Evolutionary conservation across 1,139 yeast species (phyloP).

Genomic region (Suhomyces taliae): DNA sequence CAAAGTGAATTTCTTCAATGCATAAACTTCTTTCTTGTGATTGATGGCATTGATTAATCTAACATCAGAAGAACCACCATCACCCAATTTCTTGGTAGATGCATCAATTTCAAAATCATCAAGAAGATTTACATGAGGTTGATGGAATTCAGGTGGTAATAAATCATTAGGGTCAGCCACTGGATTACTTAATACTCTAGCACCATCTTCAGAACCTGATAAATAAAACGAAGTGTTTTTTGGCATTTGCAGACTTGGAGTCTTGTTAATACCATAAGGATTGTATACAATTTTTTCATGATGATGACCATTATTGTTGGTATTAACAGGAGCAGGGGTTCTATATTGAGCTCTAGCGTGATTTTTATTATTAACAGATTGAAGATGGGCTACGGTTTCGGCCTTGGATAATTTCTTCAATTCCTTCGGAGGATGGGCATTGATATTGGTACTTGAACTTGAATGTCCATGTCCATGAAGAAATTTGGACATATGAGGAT

Average conservation of each 20-base stretch:
- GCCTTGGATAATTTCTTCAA: constrained; percentile 35
- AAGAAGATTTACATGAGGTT: constrained; percentile 50
- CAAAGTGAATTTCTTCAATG: constrained; percentile 66
- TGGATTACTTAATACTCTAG: constrained; percentile 58
- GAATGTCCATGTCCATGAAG: constrained; percentile 4
- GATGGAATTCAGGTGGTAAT: constrained; percentile 56
- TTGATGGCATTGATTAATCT: constrained; percentile 44
- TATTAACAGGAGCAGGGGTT: constrained; percentile 3
- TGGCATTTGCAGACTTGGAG: constrained; percentile 35
- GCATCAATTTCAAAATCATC: constrained; percentile 60
- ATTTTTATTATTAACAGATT: constrained; percentile 35
- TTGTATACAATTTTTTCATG: constrained; percentile 45
- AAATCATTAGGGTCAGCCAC: constrained; percentile 67
- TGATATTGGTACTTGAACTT: neutral
- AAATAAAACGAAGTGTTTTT: constrained; percentile 43
- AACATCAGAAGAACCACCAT: constrained; percentile 75
- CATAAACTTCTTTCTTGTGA: constrained; percentile 47
- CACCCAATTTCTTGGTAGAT: constrained; percentile 55
- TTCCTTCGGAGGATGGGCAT: constrained; percentile 10
- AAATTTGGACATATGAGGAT: constrained; percentile 6
- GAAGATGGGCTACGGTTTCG: constrained; percentile 41
- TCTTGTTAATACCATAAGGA: constrained; percentile 46
- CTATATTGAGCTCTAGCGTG: constrained; percentile 15
- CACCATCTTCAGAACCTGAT: constrained; percentile 36
- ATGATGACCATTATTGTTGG: constrained; percentile 5